Evolutionary conservation across 2,329 filamentous ascomycete genomes (phyloP).

Genomic region (Stenocarpella maydis): DNA sequence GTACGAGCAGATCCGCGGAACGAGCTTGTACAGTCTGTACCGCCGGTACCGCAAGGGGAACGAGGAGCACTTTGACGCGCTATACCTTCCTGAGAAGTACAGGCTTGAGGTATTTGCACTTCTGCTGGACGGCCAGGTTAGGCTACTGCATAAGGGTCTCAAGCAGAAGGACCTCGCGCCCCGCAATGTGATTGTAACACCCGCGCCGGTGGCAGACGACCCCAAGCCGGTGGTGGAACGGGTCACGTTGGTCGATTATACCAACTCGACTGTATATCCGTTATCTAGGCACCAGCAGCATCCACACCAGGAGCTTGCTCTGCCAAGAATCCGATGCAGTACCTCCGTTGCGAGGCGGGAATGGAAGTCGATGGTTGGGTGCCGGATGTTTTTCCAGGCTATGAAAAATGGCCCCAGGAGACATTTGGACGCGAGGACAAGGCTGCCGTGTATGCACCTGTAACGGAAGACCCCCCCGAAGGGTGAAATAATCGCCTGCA

Average conservation of each 20-base stretch:
- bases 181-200: constrained; percentile 1
- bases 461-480: neutral
- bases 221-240: neutral
- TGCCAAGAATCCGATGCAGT: neutral
- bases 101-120: neutral
- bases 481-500: neutral
- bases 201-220: neutral
- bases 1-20: neutral
- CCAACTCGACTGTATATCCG: constrained; percentile 10
- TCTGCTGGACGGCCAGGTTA: neutral
- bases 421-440: neutral
- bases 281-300: neutral
- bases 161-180: neutral
- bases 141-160: neutral
- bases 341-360: neutral
- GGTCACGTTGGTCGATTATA: neutral
- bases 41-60: neutral
- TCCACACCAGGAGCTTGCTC: neutral
- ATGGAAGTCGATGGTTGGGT: neutral
- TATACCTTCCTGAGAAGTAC: neutral
- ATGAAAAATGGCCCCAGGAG: neutral
- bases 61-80: constrained; percentile 4
- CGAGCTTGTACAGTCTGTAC: neutral
- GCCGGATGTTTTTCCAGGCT: neutral
- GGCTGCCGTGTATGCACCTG: neutral